phyloP scores from a whole-genome alignment of 768 basidiomycete genomes.

The Naganishia randhawae region DNA sequence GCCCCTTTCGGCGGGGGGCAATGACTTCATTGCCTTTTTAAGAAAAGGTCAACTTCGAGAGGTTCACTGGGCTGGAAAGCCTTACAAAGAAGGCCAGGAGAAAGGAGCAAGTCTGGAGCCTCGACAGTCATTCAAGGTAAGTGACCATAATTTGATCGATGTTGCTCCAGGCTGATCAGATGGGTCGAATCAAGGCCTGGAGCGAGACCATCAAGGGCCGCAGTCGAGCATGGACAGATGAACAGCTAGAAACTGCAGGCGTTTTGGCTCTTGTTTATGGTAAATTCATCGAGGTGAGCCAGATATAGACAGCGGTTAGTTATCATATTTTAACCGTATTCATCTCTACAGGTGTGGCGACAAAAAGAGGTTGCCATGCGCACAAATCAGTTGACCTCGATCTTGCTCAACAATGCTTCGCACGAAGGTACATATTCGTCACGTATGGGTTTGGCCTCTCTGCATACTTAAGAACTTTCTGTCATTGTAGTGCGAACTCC shows the following conservation, averaged over 20 bases:
- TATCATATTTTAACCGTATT: conserved; percentile 63
- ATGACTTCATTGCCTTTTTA: conserved; percentile 76
- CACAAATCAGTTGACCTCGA: conserved; percentile 67
- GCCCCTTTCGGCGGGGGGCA: conserved; percentile 66
- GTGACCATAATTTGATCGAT: neutral
- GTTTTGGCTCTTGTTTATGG: conserved; percentile 70
- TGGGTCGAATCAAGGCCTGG: conserved; percentile 55
- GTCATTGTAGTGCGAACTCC: conserved; percentile 63
- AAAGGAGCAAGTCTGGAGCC: conserved; percentile 61
- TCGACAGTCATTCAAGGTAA: conserved; percentile 65
- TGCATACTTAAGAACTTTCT: neutral
- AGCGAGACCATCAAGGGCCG: conserved; percentile 67
- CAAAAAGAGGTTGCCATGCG: conserved; percentile 72
- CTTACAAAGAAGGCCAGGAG: conserved; percentile 56
- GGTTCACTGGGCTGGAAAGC: conserved; percentile 75
- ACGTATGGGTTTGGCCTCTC: neutral
- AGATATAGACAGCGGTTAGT: neutral
- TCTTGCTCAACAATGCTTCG: conserved; percentile 73
- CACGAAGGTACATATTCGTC: conserved; percentile 62
- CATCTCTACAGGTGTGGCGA: conserved; percentile 60
- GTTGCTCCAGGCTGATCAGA: neutral
- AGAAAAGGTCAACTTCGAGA: conserved; percentile 68
- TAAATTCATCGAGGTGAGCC: conserved; percentile 23
- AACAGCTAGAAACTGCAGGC: conserved; percentile 75
- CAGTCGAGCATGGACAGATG: conserved; percentile 71